A percentile compares a stretch with the other conserved stretches of the same genome.
phyloP scores from a whole-genome alignment of 768 basidiomycete genomes.

The Rhodotorula babjevae region DNA sequence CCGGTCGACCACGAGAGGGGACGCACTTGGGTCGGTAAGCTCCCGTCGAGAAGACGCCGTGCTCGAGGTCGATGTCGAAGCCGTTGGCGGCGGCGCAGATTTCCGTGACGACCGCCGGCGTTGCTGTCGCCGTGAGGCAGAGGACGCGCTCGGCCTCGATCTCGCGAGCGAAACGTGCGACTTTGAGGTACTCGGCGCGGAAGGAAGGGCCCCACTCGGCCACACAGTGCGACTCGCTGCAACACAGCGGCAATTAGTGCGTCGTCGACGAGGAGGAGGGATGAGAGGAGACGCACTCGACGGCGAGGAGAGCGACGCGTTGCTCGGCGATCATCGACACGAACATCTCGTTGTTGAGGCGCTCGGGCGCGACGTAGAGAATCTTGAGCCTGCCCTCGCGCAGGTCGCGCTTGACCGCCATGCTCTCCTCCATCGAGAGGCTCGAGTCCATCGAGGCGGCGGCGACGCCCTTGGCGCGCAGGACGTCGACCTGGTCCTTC shows the following conservation, averaged over 20 bases:
- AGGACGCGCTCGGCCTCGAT: conserved; percentile 52
- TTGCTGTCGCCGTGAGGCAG: conserved; percentile 51
- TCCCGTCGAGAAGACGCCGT: conserved; percentile 52
- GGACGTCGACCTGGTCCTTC: conserved; percentile 53
- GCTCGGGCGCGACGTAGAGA: conserved; percentile 54
- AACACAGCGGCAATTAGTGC: conserved; percentile 36
- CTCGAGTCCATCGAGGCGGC: conserved; percentile 52
- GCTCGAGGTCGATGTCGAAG: conserved; percentile 50
- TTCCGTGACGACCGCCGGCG: conserved; percentile 50
- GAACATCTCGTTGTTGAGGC: conserved; percentile 54
- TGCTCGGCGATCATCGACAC: conserved; percentile 52
- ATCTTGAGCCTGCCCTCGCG: conserved; percentile 52
- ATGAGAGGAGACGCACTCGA: conserved; percentile 45
- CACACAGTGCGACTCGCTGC: conserved; percentile 31
- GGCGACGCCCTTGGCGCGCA: conserved; percentile 47
- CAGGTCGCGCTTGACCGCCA: conserved; percentile 49
- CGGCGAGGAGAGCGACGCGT: conserved; percentile 53
- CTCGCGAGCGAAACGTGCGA: conserved; percentile 54
- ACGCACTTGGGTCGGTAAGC: conserved; percentile 52
- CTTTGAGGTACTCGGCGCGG: conserved; percentile 47
- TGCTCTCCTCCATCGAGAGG: conserved; percentile 45
- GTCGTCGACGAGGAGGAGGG: too few species aligned
- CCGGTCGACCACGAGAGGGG: too few species aligned
- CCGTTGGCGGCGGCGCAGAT: conserved; percentile 48
- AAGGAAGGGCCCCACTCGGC: conserved; percentile 48